These are phyloP conservation scores for Trichosporon ovoides DNA, from an alignment of 1,284 basidiomycete genomes.

Conservation along the genomic window DNA sequence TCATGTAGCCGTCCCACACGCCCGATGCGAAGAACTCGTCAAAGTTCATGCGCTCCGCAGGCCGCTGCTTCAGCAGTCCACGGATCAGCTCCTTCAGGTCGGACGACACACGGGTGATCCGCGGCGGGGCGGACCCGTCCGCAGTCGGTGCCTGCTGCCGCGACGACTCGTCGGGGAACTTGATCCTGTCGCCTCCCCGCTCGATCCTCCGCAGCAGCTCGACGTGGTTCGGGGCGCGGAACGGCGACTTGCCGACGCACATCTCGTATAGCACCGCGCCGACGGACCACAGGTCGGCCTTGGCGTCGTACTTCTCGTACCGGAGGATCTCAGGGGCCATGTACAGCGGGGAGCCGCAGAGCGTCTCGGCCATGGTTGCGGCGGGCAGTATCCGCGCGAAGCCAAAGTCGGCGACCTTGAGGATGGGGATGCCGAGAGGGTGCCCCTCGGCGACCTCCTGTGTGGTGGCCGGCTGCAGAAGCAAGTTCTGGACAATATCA, in stretches of 20 bases:
- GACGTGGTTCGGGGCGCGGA: slow-evolving; percentile 91
- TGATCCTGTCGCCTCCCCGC: slow-evolving; percentile 64
- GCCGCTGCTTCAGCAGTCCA: slow-evolving; percentile 72
- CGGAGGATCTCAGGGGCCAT: slow-evolving; percentile 98
- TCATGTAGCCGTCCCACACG: slow-evolving; percentile 76
- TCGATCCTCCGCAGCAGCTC: slow-evolving; percentile 94
- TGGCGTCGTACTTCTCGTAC: slow-evolving; percentile 97
- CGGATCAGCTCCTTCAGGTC: slow-evolving; percentile 90
- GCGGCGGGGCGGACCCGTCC: slow-evolving; percentile 17
- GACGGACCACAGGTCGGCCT: slow-evolving; percentile 96
- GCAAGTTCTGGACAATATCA: slow-evolving; percentile 62
- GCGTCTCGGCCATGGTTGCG: slow-evolving; percentile 90
- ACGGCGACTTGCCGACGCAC: slow-evolving; percentile 86
- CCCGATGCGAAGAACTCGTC: slow-evolving; percentile 83
- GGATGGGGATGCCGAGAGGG: slow-evolving; percentile 83
- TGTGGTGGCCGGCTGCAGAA: slow-evolving; percentile 74
- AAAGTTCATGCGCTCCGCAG: slow-evolving; percentile 78
- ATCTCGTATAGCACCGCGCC: slow-evolving; percentile 97
- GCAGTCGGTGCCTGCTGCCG: slow-evolving; percentile 50
- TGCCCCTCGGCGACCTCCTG: slow-evolving; percentile 78
- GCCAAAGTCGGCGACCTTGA: slow-evolving; percentile 96
- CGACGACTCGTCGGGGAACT: slow-evolving; percentile 77
- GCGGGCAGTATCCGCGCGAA: slow-evolving; percentile 90
- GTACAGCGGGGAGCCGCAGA: slow-evolving; percentile 96
- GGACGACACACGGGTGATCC: slow-evolving; percentile 57